Evolutionary conservation across 441 rosid genomes (phyloP), one percentile per base, ranked within the genome.

Genomic region (Croton setiger): DNA sequence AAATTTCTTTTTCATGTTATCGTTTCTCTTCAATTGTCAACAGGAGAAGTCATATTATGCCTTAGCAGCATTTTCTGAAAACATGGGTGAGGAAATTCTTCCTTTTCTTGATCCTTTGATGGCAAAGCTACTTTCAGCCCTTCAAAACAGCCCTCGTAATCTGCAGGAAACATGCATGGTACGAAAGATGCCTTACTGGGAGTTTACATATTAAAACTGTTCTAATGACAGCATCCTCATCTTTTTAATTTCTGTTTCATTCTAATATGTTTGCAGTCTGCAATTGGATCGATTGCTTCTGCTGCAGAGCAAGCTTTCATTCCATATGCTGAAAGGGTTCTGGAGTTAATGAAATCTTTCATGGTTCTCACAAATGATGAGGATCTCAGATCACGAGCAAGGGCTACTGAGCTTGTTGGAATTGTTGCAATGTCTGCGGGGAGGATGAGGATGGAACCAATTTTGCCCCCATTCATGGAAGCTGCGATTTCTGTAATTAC

Each of bases 91-190:
- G 76, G 99, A 96, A 77, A 96, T 96, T 77, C 92, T 87, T 76
- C 87, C 96, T 41, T 93, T 80, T 73, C 96, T 96, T 76, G 99
- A 91, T 73, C 90, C 89, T 77, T 81, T 96, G 76, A 96, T 91
- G 99, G 88, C 79, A 77, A 93, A 88, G 84, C 87, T 96, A 72
- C 81, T 96, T 83, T 82, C 76, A 67, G 87, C 97, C 56, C 98
- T 96, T 59, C 87, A 86, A 81, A 88, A 55, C 76, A 91, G 96
- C 72, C 86, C 96, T 17, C 97, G 97, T 41, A 91, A 91, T 83
- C 76, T 91, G 88, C 99, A 96, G 79, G 99, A 96, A 80, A 96
- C 99, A 15, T 89, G 98, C 89, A 93, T 96, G 98, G 99, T 96
- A 85, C 75, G 75, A 45, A 74, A 71, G 67, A 59, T 72, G 39